These are phyloP conservation scores for Raphanus raphanistrum DNA, from an alignment of 345 rosid species.

Conservation along the genomic window DNA sequence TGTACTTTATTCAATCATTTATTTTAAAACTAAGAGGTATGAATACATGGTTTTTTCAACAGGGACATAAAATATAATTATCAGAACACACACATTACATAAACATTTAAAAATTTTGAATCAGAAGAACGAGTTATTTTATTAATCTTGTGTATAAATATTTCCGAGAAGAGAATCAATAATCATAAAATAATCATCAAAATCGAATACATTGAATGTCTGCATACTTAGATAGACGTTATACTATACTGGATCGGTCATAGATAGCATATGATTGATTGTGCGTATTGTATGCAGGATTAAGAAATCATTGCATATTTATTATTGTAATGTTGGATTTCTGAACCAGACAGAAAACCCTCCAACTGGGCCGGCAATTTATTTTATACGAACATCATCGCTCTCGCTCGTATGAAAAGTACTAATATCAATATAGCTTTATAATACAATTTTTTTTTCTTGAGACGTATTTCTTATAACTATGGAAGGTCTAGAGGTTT, in stretches of 20 bases:
- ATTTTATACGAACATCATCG: slow-evolving; percentile 22
- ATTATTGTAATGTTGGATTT: slow-evolving; percentile 22
- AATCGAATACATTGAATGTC: not conserved
- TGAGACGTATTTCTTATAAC: not conserved
- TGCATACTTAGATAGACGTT: not conserved
- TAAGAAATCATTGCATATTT: slow-evolving; percentile 33
- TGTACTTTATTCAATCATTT: not conserved
- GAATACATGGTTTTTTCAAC: not conserved
- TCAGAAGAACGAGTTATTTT: not conserved
- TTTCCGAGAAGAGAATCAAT: not conserved
- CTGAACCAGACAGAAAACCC: slow-evolving; percentile 31
- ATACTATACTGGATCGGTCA: slow-evolving; percentile 27
- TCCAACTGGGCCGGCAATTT: slow-evolving; percentile 13
- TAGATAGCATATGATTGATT: slow-evolving; percentile 41
- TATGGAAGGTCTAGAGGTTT: not conserved
- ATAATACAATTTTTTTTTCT: not conserved
- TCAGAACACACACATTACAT: not conserved
- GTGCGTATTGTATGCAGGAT: slow-evolving; percentile 30
- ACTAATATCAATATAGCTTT: not conserved
- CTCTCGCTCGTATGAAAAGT: not conserved
- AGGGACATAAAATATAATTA: not conserved
- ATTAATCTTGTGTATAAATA: not conserved
- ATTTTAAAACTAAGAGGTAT: not conserved
- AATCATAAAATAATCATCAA: not conserved
- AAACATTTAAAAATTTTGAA: not conserved